These are phyloP conservation scores for Jamesozyma spencerorum DNA, from an alignment of 805 yeast species.

Conservation along the genomic window DNA sequence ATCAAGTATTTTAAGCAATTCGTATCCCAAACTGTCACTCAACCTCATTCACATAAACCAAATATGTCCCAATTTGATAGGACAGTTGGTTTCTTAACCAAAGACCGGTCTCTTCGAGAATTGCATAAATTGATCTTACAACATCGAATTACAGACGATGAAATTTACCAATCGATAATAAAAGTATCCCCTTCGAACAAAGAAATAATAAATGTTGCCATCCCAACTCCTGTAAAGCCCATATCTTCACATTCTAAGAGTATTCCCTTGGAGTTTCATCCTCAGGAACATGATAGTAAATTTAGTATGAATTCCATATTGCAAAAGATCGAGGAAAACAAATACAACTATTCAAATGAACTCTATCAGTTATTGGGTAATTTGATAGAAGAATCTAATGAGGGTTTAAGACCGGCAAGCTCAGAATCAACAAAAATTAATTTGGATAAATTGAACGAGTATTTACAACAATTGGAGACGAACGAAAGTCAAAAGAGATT, in stretches of 20 bases:
- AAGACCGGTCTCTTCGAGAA: constrained; percentile 1
- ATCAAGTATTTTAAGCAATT: background rate
- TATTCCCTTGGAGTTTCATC: background rate
- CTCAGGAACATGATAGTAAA: constrained; percentile 2
- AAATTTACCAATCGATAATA: constrained; percentile 2
- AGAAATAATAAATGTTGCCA: background rate
- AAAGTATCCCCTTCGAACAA: too few species aligned
- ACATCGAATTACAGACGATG: constrained; percentile 1
- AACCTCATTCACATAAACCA: too few species aligned
- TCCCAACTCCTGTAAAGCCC: background rate
- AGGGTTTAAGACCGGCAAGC: background rate
- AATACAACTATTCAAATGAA: constrained; percentile 4
- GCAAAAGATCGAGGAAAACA: constrained; percentile 1
- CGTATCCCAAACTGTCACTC: background rate
- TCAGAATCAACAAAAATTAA: constrained; percentile 4
- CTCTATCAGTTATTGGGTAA: constrained; percentile 8
- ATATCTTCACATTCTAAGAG: too few species aligned
- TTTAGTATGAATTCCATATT: background rate
- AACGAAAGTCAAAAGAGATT: constrained; percentile 15
- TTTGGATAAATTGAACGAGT: constrained; percentile 12
- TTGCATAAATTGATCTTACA: constrained; percentile 1
- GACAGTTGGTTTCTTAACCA: background rate
- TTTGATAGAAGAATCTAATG: constrained; percentile 8
- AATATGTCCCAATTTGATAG: background rate
- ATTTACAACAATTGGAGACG: constrained; percentile 15